These are phyloP conservation scores for Pelargonium myrrhifolium DNA, from an alignment of 441 rosid genomes.

Conservation along the genomic window DNA sequence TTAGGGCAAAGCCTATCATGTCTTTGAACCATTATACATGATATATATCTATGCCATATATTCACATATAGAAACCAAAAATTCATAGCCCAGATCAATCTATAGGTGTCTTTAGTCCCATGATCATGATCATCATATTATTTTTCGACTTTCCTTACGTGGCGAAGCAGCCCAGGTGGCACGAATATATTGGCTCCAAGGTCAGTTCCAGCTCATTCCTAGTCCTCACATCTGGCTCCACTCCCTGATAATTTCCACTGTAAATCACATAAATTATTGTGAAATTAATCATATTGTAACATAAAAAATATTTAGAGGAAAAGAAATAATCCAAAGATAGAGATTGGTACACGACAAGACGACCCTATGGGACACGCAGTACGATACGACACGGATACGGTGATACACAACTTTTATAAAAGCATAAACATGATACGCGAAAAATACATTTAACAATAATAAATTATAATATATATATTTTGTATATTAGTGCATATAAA, in stretches of 20 bases:
- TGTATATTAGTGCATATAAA: too few species aligned
- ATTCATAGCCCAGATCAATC: background rate
- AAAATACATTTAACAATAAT: too few species aligned
- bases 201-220: constrained; percentile 66
- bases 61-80: constrained; percentile 14
- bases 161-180: constrained; percentile 56
- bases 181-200: constrained; percentile 50
- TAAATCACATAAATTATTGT: constrained; percentile 14
- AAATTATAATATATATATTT: too few species aligned
- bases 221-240: constrained; percentile 36
- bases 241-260: constrained; percentile 59
- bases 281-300: background rate
- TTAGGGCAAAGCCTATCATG: too few species aligned
- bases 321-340: background rate
- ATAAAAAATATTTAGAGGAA: background rate
- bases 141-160: constrained; percentile 12
- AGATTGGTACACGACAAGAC: too few species aligned
- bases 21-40: too few species aligned
- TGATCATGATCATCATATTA: background rate
- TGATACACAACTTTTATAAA: too few species aligned
- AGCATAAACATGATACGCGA: too few species aligned
- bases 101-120: constrained; percentile 12
- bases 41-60: too few species aligned
- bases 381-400: too few species aligned
- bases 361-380: too few species aligned